Conservation (phyloP, 2,329 filamentous ascomycete species). For the Ophiocordyceps robertsii region DNA sequence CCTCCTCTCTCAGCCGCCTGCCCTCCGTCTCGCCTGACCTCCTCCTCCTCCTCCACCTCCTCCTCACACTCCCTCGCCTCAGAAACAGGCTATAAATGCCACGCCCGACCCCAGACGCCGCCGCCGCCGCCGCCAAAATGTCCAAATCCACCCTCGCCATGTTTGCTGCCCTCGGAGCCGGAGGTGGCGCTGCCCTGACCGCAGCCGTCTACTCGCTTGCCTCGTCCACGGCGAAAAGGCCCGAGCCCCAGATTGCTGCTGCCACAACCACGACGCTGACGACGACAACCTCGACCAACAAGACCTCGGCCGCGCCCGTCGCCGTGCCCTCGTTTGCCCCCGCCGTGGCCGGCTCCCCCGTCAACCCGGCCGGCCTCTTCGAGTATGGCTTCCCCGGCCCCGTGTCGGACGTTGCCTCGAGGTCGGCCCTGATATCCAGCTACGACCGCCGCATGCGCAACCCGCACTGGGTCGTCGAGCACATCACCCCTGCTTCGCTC, state of each 20-base stretch:
- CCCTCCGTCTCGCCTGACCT: neutral
- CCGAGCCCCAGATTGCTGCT: constrained; percentile 11
- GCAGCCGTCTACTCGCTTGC: constrained; percentile 52
- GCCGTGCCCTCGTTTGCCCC: constrained; percentile 17
- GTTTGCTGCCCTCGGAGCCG: constrained; percentile 63
- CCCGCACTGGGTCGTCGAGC: constrained; percentile 88
- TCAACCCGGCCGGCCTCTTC: constrained; percentile 65
- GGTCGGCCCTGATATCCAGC: constrained; percentile 66
- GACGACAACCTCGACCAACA: constrained; percentile 15
- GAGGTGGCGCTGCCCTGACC: constrained; percentile 62
- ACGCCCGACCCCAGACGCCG: constrained; percentile 3
- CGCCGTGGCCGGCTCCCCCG: constrained; percentile 25
- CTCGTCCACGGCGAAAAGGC: constrained; percentile 5
- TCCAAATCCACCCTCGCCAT: constrained; percentile 66
- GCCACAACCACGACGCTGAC: constrained; percentile 13
- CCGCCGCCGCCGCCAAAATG: constrained; percentile 35
- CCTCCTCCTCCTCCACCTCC: neutral
- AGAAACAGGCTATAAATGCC: constrained; percentile 5
- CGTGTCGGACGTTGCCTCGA: constrained; percentile 65
- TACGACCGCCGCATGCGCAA: constrained; percentile 88
- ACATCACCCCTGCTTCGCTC: constrained; percentile 84
- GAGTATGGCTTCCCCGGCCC: constrained; percentile 90
- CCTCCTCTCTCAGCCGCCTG: neutral
- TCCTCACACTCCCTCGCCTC: neutral
- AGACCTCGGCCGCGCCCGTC: constrained; percentile 18